Evolutionary conservation across 257 asterid genomes (phyloP), one percentile per base, ranked within the genome.

Genomic region (Nicotiana paniculata): DNA sequence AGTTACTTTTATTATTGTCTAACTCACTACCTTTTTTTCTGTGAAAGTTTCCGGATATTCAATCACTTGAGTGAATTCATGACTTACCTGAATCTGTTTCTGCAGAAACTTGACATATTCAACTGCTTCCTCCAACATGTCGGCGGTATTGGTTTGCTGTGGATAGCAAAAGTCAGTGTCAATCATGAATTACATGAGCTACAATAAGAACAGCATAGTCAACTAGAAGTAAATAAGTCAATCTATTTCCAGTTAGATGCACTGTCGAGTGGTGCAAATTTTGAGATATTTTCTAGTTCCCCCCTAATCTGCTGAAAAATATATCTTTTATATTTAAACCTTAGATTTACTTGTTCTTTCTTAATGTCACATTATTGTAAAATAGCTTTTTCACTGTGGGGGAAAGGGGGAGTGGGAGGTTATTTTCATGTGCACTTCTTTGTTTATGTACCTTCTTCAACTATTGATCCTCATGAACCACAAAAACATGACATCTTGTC

Each of bases 81-180:
- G 61, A 74, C 85, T 79, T 86, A 92, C 99, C 97, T 95, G 95
- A 87, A 93, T 95, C 89, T 93, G 95, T 66, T 81, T 90, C 89
- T 95, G 98, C 37, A 93, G 93, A 86, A 87, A 86, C 85, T 92
- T 93, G 81, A 93, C 99, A 80, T 95, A 95, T 77, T 91, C 92
- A 32, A 93, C 98, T 53, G 98, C 99, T 85, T 95, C 99, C 12
- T 95, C 99, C 83, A 95, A 91, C 99, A 93, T 93, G 92, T 95
- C 98, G n/a, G 98, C 95, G 0, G 99, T 95, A 91, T 93, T 95
- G 3, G 98, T 95, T 95, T 92, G 98, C 98, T 95, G 95, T 91
- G 83, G 53, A 48, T 33, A 70, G 53, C 30, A 86, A 82, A 86
- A 82, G 65, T 65, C 82, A 82, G 72, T 48, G 80, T 28, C 21